Evolutionary conservation across 75 land plant species (phyloP).

Genomic region (Cupressus sempervirens): DNA sequence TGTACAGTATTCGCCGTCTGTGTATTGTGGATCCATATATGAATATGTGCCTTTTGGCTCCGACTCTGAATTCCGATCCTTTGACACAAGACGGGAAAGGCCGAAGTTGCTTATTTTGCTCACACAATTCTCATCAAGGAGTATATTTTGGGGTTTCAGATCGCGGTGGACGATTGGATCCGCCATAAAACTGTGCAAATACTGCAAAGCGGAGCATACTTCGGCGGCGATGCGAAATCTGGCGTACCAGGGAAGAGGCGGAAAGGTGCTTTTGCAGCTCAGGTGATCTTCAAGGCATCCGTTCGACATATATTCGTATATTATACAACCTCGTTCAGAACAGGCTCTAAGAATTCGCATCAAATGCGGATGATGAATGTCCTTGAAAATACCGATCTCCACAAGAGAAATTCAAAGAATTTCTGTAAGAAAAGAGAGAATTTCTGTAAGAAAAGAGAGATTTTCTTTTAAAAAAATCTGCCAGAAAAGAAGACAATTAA

Average conservation of each 20-base stretch:
- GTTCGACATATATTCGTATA: constrained; percentile 63
- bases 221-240: constrained; percentile 58
- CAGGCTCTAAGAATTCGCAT: constrained; percentile 63
- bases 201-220: constrained; percentile 51
- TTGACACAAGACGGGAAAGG: constrained; percentile 16
- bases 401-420: constrained; percentile 6
- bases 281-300: constrained; percentile 70
- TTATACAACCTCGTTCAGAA: constrained; percentile 48
- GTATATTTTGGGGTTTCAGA: constrained; percentile 66
- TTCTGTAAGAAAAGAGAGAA: constrained; percentile 22
- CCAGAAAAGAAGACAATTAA: too few relatives aligned
- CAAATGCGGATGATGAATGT: constrained; percentile 61
- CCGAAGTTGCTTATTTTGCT: constrained; percentile 29
- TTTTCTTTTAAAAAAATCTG: too few relatives aligned
- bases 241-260: constrained; percentile 54
- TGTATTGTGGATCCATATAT: constrained; percentile 19
- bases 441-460: too few relatives aligned
- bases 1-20: constrained; percentile 22
- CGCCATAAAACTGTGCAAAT: constrained; percentile 57
- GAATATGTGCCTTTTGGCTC: constrained; percentile 6
- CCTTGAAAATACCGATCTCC: constrained; percentile 49
- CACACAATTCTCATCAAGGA: constrained; percentile 56
- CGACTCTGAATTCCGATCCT: neutral
- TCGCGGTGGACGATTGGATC: constrained; percentile 64
- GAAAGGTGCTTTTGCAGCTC: constrained; percentile 29